Percentiles rank a stretch among this genome's conserved stretches.
These are phyloP conservation scores for Galerina marginata DNA, from an alignment of 768 basidiomycete genomes.

Conservation along the genomic window DNA sequence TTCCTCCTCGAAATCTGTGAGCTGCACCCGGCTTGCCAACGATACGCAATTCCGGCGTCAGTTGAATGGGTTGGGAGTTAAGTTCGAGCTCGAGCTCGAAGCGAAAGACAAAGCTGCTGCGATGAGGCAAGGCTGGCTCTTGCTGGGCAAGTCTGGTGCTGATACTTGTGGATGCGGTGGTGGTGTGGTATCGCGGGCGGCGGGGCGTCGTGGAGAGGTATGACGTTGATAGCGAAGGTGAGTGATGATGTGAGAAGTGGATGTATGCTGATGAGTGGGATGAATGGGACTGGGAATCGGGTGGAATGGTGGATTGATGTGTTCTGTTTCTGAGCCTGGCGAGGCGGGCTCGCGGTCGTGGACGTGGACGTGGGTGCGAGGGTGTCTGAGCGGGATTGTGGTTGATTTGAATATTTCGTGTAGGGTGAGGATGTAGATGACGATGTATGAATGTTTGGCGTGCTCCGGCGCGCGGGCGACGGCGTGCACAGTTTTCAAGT, in stretches of 20 bases:
- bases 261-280: conserved; percentile 18
- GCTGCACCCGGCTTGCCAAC: conserved; percentile 29
- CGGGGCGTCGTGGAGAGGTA: conserved; percentile 20
- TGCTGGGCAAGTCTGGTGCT: conserved; percentile 39
- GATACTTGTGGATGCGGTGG: conserved; percentile 29
- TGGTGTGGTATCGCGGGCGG: conserved; percentile 15
- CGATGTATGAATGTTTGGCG: conserved; percentile 37
- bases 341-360: conserved; percentile 42
- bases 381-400: conserved; percentile 37
- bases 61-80: conserved; percentile 32
- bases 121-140: conserved; percentile 29
- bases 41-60: conserved; percentile 30
- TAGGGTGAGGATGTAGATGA: conserved; percentile 37
- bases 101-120: conserved; percentile 6
- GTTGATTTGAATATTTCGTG: no score
- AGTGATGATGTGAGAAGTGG: conserved; percentile 24
- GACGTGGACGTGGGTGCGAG: conserved; percentile 23
- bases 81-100: conserved; percentile 19
- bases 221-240: conserved; percentile 22
- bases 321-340: conserved; percentile 86
- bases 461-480: conserved; percentile 43
- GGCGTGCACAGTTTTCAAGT: conserved; percentile 65
- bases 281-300: conserved; percentile 23
- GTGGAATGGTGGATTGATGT: conserved; percentile 48
- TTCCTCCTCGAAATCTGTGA: conserved; percentile 33